A percentile compares a stretch with the other conserved stretches of the same genome.
phyloP scores from a whole-genome alignment of 805 yeast genomes.

The Schwanniomyces occidentalis region DNA sequence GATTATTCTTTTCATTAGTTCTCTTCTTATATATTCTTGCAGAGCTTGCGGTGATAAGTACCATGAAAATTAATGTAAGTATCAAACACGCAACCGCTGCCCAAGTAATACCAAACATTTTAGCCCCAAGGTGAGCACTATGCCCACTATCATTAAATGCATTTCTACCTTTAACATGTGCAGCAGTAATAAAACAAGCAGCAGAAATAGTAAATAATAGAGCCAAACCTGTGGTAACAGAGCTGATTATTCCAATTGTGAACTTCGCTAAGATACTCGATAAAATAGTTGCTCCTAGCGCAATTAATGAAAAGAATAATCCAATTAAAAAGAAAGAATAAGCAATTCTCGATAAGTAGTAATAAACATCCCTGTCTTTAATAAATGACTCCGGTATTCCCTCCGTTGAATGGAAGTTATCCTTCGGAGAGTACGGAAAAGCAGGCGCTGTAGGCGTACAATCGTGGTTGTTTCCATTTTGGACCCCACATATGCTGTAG shows the following conservation, averaged over 20 bases:
- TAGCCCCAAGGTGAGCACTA: slow-evolving; percentile 45
- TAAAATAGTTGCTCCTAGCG: slow-evolving; percentile 33
- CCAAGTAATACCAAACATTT: slow-evolving; percentile 67
- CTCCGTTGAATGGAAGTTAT: slow-evolving; percentile 18
- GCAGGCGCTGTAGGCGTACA: slow-evolving; percentile 25
- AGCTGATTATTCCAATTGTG: slow-evolving; percentile 1
- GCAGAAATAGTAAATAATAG: slow-evolving; percentile 46
- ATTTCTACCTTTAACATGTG: slow-evolving; percentile 53
- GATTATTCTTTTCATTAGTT: no score
- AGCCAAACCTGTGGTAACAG: slow-evolving; percentile 17
- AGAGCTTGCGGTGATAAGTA: slow-evolving; percentile 1
- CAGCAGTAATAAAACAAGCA: slow-evolving; percentile 53
- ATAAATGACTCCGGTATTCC: slow-evolving; percentile 54
- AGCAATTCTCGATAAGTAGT: slow-evolving; percentile 57
- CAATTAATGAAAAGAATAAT: slow-evolving; percentile 57
- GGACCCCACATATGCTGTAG: slow-evolving; percentile 24
- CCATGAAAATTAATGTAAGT: slow-evolving; percentile 7
- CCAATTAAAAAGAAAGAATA: slow-evolving; percentile 44
- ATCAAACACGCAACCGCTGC: slow-evolving; percentile 34
- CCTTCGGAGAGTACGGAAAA: slow-evolving; percentile 32
- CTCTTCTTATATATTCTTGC: no score
- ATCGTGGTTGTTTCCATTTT: slow-evolving; percentile 14
- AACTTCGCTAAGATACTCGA: not conserved
- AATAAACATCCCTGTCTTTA: slow-evolving; percentile 51
- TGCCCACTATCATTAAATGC: slow-evolving; percentile 47